Evolutionary conservation across 257 asterid species (phyloP).

Genomic region (Apocynum venetum): DNA sequence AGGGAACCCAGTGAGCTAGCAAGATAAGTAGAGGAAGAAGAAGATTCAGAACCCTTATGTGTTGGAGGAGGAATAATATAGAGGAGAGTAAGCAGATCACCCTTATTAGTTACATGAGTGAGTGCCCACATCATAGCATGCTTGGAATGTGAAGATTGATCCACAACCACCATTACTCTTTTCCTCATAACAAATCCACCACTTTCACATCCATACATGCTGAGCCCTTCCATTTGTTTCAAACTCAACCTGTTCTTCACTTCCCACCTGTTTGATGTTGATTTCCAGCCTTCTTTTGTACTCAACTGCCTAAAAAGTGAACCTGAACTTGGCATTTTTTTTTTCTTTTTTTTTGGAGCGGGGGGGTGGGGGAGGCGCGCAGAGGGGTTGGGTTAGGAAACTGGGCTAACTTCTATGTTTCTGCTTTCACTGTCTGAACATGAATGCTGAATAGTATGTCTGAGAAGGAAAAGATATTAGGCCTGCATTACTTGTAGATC

Average conservation of each 20-base stretch:
- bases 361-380: too few species aligned
- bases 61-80: constrained; percentile 50
- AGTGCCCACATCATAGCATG: constrained; percentile 99
- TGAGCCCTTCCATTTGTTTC: constrained; percentile 47
- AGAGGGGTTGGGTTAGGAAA: too few species aligned
- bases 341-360: neutral
- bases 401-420: neutral
- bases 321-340: constrained; percentile 50
- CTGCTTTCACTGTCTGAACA: neutral
- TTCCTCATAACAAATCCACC: constrained; percentile 56
- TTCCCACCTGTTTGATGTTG: constrained; percentile 68
- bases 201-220: constrained; percentile 19
- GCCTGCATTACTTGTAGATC: neutral
- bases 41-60: constrained; percentile 25
- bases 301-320: constrained; percentile 77
- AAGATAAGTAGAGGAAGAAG: constrained; percentile 44
- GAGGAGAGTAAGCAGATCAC: constrained; percentile 75
- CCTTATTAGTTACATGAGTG: constrained; percentile 72
- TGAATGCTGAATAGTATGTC: constrained; percentile 1
- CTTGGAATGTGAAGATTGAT: constrained; percentile 53
- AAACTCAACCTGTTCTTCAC: constrained; percentile 11
- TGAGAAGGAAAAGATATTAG: neutral
- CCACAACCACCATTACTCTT: constrained; percentile 93
- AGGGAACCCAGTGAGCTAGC: constrained; percentile 75
- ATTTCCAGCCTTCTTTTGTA: constrained; percentile 59